Conservation (phyloP, 2,329 filamentous ascomycete genomes). For the Scorias spongiosa region DNA sequence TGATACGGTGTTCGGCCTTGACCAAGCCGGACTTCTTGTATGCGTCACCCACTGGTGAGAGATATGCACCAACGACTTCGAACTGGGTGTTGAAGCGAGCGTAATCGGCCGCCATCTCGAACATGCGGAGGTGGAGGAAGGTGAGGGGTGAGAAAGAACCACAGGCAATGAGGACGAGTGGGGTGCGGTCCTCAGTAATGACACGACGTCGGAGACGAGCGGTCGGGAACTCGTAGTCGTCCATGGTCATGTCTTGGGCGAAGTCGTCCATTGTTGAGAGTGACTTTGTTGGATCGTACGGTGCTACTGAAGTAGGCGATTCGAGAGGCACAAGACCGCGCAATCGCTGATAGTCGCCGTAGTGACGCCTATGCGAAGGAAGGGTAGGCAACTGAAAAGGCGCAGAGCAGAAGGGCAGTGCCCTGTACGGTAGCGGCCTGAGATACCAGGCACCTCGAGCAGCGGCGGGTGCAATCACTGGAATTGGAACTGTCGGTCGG, state of each 20-base stretch:
- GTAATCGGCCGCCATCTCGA: constrained; percentile 73
- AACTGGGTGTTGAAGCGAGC: constrained; percentile 60
- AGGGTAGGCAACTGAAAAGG: not conserved
- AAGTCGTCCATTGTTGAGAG: constrained; percentile 3
- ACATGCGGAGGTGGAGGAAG: constrained; percentile 71
- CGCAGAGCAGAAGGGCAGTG: not conserved
- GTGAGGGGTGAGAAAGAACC: constrained; percentile 34
- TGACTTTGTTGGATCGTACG: constrained; percentile 7
- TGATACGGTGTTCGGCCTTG: constrained; percentile 55
- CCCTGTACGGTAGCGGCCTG: not conserved
- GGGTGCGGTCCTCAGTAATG: constrained; percentile 40
- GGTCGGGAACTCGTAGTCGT: constrained; percentile 46
- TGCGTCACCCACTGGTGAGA: constrained; percentile 60
- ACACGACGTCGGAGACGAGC: constrained; percentile 43
- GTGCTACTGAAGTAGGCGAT: not conserved
- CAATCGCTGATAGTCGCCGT: constrained; percentile 1
- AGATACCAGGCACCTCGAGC: not conserved
- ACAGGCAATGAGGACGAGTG: constrained; percentile 54
- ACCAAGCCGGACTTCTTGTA: constrained; percentile 73
- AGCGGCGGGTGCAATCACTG: not conserved
- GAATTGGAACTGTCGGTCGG: not conserved
- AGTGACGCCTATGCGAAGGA: not conserved
- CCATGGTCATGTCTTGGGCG: constrained; percentile 19
- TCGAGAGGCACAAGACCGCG: not conserved
- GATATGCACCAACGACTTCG: constrained; percentile 74